phyloP scores from a whole-genome alignment of 2,329 filamentous ascomycete genomes.

The Coniosporium tulheliwenetii region DNA sequence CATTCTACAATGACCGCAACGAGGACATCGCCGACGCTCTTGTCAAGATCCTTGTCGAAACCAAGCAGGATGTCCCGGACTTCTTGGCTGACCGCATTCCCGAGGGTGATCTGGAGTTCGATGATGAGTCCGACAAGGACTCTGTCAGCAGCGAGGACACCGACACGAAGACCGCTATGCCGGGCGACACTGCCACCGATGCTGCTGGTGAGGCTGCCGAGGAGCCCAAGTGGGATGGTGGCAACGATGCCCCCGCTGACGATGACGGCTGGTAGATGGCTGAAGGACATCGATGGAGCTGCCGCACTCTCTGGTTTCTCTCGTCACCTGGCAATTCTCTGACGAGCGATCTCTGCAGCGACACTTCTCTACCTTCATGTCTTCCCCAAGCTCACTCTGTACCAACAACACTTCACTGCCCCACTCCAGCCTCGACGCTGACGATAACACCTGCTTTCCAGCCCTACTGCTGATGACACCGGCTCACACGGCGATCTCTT shows the following conservation, averaged over 20 bases:
- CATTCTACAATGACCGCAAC: slow-evolving; percentile 73
- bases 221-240: background rate
- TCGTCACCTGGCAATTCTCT: too few relatives aligned
- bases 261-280: slow-evolving; percentile 5
- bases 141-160: too few relatives aligned
- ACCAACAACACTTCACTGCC: too few relatives aligned
- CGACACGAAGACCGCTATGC: too few relatives aligned
- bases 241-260: slow-evolving; percentile 2
- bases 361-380: too few relatives aligned
- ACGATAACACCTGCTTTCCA: too few relatives aligned
- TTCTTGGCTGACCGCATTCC: slow-evolving; percentile 57
- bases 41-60: slow-evolving; percentile 70
- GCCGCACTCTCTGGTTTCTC: too few relatives aligned
- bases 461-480: too few relatives aligned
- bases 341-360: too few relatives aligned
- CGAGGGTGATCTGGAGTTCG: slow-evolving; percentile 35
- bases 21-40: slow-evolving; percentile 57
- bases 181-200: background rate
- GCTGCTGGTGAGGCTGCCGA: background rate
- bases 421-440: too few relatives aligned
- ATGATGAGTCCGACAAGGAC: slow-evolving; percentile 37
- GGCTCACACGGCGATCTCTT: too few relatives aligned
- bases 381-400: too few relatives aligned
- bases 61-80: slow-evolving; percentile 61
- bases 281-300: background rate